These are phyloP conservation scores for Uronychia setigera DNA, from an alignment of 73 alveolate species.

Conservation along the genomic window DNA sequence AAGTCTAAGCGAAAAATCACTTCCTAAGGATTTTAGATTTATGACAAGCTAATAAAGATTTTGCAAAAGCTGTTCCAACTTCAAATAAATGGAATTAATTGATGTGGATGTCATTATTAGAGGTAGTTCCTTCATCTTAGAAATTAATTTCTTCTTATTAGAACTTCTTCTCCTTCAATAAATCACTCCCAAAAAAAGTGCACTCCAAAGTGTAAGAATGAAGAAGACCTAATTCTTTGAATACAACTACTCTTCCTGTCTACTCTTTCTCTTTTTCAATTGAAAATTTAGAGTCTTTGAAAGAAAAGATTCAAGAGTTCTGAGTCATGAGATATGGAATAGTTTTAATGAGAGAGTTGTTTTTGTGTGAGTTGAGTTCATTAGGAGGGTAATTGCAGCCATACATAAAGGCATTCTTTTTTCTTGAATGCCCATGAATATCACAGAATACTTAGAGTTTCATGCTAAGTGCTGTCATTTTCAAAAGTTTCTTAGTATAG, in stretches of 20 bases:
- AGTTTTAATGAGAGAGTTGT: slow-evolving; percentile 36
- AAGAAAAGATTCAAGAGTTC: slow-evolving; percentile 29
- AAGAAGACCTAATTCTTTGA: slow-evolving; percentile 51
- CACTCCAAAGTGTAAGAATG: slow-evolving; percentile 64
- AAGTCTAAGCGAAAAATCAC: neutral
- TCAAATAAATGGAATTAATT: neutral
- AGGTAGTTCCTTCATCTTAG: neutral
- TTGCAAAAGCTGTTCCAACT: neutral
- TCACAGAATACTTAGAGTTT: slow-evolving; percentile 76
- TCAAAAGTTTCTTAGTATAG: slow-evolving; percentile 54
- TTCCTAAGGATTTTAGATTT: neutral
- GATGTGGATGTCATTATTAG: neutral
- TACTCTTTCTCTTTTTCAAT: slow-evolving; percentile 57
- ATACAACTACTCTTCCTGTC: slow-evolving; percentile 60
- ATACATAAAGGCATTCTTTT: slow-evolving; percentile 64
- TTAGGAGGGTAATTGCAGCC: slow-evolving; percentile 33
- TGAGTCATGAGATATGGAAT: slow-evolving; percentile 45
- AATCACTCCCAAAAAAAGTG: slow-evolving; percentile 53
- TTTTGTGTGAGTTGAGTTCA: slow-evolving; percentile 32
- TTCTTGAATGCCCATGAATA: slow-evolving; percentile 85
- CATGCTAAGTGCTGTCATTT: slow-evolving; percentile 56
- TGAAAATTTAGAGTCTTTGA: slow-evolving; percentile 46
- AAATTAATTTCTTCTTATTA: neutral
- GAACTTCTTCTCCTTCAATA: neutral
- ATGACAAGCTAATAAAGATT: neutral